phyloP scores from a whole-genome alignment of 345 rosid genomes.

The Reutealis trisperma region DNA sequence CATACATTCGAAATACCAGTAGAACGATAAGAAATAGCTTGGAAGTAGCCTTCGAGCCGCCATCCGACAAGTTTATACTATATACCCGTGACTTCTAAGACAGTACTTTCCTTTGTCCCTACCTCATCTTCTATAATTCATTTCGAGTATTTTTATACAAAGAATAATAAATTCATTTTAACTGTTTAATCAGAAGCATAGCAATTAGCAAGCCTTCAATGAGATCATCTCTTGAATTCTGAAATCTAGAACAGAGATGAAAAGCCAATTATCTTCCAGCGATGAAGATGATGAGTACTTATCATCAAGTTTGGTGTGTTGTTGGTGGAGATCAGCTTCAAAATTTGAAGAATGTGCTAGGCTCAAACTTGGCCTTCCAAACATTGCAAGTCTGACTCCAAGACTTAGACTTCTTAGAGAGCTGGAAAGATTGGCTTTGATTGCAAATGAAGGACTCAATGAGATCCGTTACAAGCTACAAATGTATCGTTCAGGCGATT shows the following conservation, averaged over 20 bases:
- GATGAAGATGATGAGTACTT: slow-evolving; percentile 38
- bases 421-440: slow-evolving; percentile 54
- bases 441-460: slow-evolving; percentile 50
- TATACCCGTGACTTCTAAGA: slow-evolving; percentile 5
- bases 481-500: slow-evolving; percentile 54
- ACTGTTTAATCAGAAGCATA: no score
- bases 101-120: background rate
- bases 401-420: slow-evolving; percentile 50
- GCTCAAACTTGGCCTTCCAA: slow-evolving; percentile 35
- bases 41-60: slow-evolving; percentile 19
- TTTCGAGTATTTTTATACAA: no score
- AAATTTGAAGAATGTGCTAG: slow-evolving; percentile 42
- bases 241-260: slow-evolving; percentile 28
- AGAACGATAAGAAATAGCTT: slow-evolving; percentile 23
- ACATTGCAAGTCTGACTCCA: slow-evolving; percentile 41
- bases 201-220: no score
- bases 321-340: slow-evolving; percentile 59
- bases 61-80: background rate
- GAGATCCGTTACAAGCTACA: slow-evolving; percentile 59
- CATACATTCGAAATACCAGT: background rate
- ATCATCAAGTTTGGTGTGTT: slow-evolving; percentile 22
- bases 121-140: background rate
- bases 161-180: no score
- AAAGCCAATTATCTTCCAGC: slow-evolving; percentile 31
- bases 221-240: background rate